These are phyloP conservation scores for Dryas octopetala DNA, from an alignment of 306 rosid genomes.

Conservation along the genomic window DNA sequence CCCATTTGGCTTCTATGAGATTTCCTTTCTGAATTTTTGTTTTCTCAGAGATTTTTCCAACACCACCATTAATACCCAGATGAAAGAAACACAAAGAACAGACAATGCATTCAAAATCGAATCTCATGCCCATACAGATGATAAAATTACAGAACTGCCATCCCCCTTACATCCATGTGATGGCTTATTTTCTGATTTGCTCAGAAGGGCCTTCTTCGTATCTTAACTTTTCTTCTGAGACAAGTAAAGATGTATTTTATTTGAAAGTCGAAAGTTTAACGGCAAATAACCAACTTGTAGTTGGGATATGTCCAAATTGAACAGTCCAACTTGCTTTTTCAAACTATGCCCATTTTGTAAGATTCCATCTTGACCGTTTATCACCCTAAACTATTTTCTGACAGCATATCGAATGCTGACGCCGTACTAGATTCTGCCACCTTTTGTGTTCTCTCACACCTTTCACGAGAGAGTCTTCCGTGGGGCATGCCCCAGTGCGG, in stretches of 20 bases:
- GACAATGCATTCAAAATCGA: slow-evolving; percentile 27
- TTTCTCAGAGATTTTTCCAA: slow-evolving; percentile 5
- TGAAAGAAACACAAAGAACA: slow-evolving; percentile 27
- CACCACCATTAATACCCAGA: slow-evolving; percentile 14
- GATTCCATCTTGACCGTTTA: slow-evolving; percentile 40
- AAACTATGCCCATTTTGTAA: background rate
- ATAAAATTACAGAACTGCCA: background rate
- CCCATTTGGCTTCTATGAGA: slow-evolving; percentile 42
- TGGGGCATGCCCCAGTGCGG: no score
- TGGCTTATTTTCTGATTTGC: no score
- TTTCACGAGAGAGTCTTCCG: no score
- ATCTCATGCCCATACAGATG: background rate
- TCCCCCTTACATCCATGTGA: no score
- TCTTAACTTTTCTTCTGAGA: background rate
- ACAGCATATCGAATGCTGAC: slow-evolving; percentile 1
- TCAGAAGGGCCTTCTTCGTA: background rate
- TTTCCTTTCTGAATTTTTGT: background rate
- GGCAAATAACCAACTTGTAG: slow-evolving; percentile 55
- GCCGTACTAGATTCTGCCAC: slow-evolving; percentile 28
- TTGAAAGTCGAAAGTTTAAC: slow-evolving; percentile 33
- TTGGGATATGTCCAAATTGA: slow-evolving; percentile 28
- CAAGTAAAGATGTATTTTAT: background rate
- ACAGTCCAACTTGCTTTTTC: slow-evolving; percentile 25
- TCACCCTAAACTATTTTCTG: background rate
- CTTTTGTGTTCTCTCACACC: slow-evolving; percentile 32